Percentiles rank a stretch among this genome's conserved stretches.
These are phyloP conservation scores for Neocatenulostroma microsporum DNA, from an alignment of 2,329 filamentous ascomycete genomes.

Conservation along the genomic window DNA sequence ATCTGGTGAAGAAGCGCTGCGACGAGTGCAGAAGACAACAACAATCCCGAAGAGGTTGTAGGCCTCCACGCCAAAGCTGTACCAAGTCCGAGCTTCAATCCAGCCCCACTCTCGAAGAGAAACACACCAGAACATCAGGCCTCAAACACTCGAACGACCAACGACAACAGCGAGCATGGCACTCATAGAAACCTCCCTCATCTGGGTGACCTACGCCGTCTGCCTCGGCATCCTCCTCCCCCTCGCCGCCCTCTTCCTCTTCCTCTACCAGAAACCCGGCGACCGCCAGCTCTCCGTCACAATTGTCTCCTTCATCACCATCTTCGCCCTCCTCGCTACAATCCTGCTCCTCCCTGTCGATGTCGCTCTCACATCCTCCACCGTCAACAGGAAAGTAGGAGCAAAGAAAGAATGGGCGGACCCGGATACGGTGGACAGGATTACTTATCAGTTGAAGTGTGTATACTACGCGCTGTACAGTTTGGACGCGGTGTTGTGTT, in stretches of 20 bases:
- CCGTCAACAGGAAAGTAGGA: constrained; percentile 65
- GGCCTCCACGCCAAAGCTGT: too few relatives aligned
- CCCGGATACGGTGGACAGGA: constrained; percentile 66
- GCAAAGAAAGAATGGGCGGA: constrained; percentile 93
- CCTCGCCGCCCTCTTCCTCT: constrained; percentile 76
- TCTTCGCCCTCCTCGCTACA: constrained; percentile 82
- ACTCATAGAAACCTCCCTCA: constrained; percentile 77
- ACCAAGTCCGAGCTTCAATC: too few relatives aligned
- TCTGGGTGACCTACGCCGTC: constrained; percentile 89
- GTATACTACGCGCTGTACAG: constrained; percentile 93
- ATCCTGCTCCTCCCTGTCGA: constrained; percentile 90
- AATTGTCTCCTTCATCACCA: constrained; percentile 74
- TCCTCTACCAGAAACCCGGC: constrained; percentile 81
- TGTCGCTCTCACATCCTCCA: constrained; percentile 88
- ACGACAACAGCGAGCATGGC: constrained; percentile 46
- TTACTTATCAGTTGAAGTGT: constrained; percentile 71
- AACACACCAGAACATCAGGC: too few relatives aligned
- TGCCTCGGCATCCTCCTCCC: constrained; percentile 69
- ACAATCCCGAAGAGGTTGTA: too few relatives aligned
- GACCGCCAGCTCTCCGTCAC: constrained; percentile 79
- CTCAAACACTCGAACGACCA: too few relatives aligned
- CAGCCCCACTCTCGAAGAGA: too few relatives aligned
- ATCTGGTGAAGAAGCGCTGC: too few relatives aligned
- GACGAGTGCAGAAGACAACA: too few relatives aligned
- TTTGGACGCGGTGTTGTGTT: constrained; percentile 79